Evolutionary conservation across 805 yeast species (phyloP).

Genomic region (Wickerhamomyces bovis): DNA sequence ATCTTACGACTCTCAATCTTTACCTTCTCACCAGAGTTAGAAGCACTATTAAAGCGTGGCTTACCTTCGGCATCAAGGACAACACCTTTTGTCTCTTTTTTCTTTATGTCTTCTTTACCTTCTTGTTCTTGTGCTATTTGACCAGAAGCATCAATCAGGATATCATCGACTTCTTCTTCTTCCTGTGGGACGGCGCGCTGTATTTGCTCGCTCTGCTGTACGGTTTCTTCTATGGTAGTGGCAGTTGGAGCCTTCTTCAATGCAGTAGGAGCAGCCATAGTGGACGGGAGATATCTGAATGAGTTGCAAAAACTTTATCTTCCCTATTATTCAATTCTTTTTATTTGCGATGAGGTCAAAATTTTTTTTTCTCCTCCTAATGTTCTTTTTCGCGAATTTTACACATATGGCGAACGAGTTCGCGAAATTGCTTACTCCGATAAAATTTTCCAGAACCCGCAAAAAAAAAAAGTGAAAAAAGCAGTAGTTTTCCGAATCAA

Average conservation of each 20-base stretch:
- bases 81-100: slow-evolving; percentile 26
- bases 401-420: neutral
- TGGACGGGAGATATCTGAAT: neutral
- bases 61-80: slow-evolving; percentile 75
- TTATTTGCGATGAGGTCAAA: neutral
- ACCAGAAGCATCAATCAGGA: slow-evolving; percentile 32
- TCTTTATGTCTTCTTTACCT: slow-evolving; percentile 14
- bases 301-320: neutral
- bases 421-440: neutral
- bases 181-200: slow-evolving; percentile 3
- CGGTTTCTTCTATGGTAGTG: neutral
- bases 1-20: slow-evolving; percentile 85
- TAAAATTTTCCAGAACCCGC: no score
- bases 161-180: slow-evolving; percentile 28
- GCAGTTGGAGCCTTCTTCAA: slow-evolving; percentile 14
- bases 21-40: slow-evolving; percentile 52
- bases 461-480: no score
- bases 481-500: no score
- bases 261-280: slow-evolving; percentile 45
- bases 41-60: slow-evolving; percentile 75
- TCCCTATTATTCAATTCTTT: neutral
- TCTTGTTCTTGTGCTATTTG: slow-evolving; percentile 17
- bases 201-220: neutral
- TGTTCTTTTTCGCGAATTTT: neutral
- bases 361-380: neutral